A percentile compares a stretch with the other conserved stretches of the same genome.
phyloP scores from a whole-genome alignment of 331 rosid species.

The Quercus phellos region DNA sequence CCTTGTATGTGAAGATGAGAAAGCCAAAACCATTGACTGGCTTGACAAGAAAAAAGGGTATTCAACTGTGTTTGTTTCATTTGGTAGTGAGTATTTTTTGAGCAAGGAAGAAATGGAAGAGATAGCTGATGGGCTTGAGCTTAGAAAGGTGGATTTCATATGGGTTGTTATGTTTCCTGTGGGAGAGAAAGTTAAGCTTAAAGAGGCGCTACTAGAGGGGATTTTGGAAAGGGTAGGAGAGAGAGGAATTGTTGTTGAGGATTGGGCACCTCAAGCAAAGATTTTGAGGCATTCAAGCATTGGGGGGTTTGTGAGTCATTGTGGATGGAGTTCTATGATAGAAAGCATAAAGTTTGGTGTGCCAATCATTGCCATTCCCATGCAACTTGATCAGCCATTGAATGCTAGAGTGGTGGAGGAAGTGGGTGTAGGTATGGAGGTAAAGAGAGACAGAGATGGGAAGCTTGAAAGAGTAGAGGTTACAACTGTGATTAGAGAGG shows the following conservation, averaged over 20 bases:
- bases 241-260: conserved; percentile 8
- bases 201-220: conserved; percentile 22
- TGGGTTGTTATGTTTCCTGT: conserved; percentile 24
- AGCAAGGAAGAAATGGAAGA: conserved; percentile 13
- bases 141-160: conserved; percentile 20
- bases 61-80: too few relatives aligned
- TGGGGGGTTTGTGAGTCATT: too few relatives aligned
- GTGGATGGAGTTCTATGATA: too few relatives aligned
- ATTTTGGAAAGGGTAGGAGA: conserved; percentile 2
- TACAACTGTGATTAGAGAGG: conserved; percentile 8
- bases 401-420: conserved; percentile 26
- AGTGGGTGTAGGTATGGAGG: neutral
- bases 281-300: conserved; percentile 9
- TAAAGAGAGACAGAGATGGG: neutral
- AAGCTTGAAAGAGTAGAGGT: neutral
- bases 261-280: conserved; percentile 27
- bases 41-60: too few relatives aligned
- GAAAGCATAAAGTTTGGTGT: conserved; percentile 20
- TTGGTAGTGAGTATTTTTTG: conserved; percentile 16
- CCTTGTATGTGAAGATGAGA: too few relatives aligned
- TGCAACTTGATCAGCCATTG: conserved; percentile 23
- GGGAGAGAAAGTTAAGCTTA: neutral
- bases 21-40: too few relatives aligned
- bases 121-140: conserved; percentile 16
- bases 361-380: conserved; percentile 26